These are phyloP conservation scores for Ceratobasidium sp. DNA, from an alignment of 1,284 basidiomycete genomes.

Conservation along the genomic window DNA sequence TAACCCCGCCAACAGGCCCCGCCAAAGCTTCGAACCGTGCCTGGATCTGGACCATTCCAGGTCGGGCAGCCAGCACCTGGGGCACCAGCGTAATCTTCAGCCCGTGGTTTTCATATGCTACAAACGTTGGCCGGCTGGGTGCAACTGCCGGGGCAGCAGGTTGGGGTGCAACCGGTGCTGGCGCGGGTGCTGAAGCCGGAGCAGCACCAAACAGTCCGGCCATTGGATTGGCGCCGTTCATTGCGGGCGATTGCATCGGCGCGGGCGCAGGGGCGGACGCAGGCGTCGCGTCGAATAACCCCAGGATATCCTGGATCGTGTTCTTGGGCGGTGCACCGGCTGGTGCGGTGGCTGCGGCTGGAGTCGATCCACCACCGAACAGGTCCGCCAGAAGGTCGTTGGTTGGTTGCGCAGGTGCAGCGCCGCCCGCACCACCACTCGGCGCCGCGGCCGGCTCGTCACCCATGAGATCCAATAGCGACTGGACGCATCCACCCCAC, in stretches of 20 bases:
- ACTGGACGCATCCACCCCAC: conserved; percentile 51
- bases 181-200: conserved; percentile 46
- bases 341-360: conserved; percentile 55
- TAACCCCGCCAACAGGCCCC: conserved; percentile 65
- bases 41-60: conserved; percentile 88
- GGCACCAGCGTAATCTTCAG: conserved; percentile 90
- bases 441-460: conserved; percentile 66
- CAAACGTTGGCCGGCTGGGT: conserved; percentile 57
- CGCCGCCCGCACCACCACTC: conserved; percentile 43
- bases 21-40: conserved; percentile 73
- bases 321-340: conserved; percentile 54
- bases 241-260: conserved; percentile 44
- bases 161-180: conserved; percentile 47
- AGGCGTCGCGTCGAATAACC: conserved; percentile 71
- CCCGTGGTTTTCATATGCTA: conserved; percentile 90
- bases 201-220: conserved; percentile 43
- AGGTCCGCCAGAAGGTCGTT: conserved; percentile 94
- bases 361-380: conserved; percentile 67
- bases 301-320: conserved; percentile 88
- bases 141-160: conserved; percentile 62
- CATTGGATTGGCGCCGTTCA: conserved; percentile 37
- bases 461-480: conserved; percentile 72
- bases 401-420: conserved; percentile 63
- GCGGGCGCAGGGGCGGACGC: conserved; percentile 53
- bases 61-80: conserved; percentile 75